phyloP scores from a whole-genome alignment of 2,329 filamentous ascomycete genomes.

The Cladorrhinum sp. region DNA sequence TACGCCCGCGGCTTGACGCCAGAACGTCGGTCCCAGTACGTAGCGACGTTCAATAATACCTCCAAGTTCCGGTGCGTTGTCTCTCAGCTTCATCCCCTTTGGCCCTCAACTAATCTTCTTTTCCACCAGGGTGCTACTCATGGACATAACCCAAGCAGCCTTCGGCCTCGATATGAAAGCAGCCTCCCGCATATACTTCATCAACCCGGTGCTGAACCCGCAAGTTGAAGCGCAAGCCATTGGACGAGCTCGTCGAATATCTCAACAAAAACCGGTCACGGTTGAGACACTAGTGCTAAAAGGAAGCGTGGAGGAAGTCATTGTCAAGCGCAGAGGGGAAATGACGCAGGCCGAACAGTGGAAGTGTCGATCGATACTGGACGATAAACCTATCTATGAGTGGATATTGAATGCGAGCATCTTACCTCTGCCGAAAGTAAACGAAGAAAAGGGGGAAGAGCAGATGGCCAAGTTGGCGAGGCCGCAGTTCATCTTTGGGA shows the following conservation, averaged over 20 bases:
- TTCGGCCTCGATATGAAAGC: constrained; percentile 82
- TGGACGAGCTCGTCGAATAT: constrained; percentile 84
- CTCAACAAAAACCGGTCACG: constrained; percentile 72
- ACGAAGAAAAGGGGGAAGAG: constrained; percentile 23
- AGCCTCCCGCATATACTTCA: constrained; percentile 83
- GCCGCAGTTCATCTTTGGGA: constrained; percentile 51
- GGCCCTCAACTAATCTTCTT: neutral
- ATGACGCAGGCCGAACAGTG: constrained; percentile 69
- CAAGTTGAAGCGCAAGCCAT: constrained; percentile 87
- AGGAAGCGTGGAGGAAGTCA: constrained; percentile 80
- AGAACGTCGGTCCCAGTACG: constrained; percentile 67
- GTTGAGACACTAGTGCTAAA: constrained; percentile 83
- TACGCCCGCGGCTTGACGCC: constrained; percentile 64
- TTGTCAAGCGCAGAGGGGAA: constrained; percentile 67
- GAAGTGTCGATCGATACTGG: constrained; percentile 54
- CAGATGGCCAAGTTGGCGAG: constrained; percentile 48
- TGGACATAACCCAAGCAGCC: constrained; percentile 87
- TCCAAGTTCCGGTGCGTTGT: constrained; percentile 52
- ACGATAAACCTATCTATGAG: constrained; percentile 54
- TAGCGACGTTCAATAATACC: constrained; percentile 72
- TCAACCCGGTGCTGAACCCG: constrained; percentile 83
- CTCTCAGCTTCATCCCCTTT: neutral
- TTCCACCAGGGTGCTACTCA: constrained; percentile 68
- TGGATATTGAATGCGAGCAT: constrained; percentile 57
- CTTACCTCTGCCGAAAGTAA: constrained; percentile 30